Evolutionary conservation across 139 green algal species (phyloP), one percentile per base, ranked within the genome.

Genomic region (Coelastrella sp.): DNA sequence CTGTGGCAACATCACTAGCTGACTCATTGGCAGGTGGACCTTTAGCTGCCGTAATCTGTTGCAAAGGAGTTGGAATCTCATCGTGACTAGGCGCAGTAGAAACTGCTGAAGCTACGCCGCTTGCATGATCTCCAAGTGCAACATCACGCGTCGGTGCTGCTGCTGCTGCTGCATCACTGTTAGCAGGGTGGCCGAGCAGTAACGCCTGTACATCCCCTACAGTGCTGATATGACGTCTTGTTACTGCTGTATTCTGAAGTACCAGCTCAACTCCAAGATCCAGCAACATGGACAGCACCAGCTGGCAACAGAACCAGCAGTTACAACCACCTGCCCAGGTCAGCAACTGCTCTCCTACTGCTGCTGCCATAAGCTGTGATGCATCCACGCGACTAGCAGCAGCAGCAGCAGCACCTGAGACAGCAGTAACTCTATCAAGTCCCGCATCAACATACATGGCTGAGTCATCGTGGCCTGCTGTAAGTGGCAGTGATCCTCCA

Each of bases 301-400:
- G n/a, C 35, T 82, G 75, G 75, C 75, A 82, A 53, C 45, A 59
- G 53, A 7, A 23, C 75, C 75, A 82, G 25, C 50, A 64, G 19
- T 57, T 37, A 51, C 27, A 8, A 3, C 23, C 35, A 41, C 2
- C 51, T 9, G 30, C 23, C 75, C 75, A 82, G 2, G 27, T 19
- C 21, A 82, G 75, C 75, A 82, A n/a, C 51, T 82, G 75, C 35
- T 71, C 51, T 45, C 75, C 75, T 21, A 82, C 35, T n/a, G 35
- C 41, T 11, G 75, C 32, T 11, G 75, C 75, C 75, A 82, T 98
- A 9, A 86, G 98, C n/a, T 38, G 96, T 19, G 97, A 98, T 86
- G 95, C 91, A 73, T 96, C 96, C 17, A 81, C 37, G 23, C 23
- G 35, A 0, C 75, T 51, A 6, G 85, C 91, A 86, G 40, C 95